phyloP scores from a whole-genome alignment of 1,284 basidiomycete genomes.

The Austroboletus rostrupii region DNA sequence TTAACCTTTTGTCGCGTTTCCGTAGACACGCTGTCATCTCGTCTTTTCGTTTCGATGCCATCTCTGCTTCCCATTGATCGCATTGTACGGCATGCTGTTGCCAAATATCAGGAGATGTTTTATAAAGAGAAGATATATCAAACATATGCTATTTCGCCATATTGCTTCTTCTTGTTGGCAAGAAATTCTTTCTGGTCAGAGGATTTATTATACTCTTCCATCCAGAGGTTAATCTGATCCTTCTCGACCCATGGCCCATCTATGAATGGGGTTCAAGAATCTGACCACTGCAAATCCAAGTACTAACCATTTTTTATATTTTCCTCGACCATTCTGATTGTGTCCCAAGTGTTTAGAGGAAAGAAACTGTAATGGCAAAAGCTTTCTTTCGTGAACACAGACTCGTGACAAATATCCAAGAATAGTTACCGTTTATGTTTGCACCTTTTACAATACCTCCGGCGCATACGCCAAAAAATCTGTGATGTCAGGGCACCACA shows the following conservation, averaged over 20 bases:
- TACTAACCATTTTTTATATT: not conserved
- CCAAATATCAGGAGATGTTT: not conserved
- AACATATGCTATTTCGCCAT: not conserved
- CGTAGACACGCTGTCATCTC: not conserved
- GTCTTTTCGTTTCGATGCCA: not conserved
- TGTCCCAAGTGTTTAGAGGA: not conserved
- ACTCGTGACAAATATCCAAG: too few species aligned
- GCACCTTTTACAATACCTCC: constrained; percentile 11
- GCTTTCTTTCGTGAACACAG: not conserved
- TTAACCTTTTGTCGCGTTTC: constrained; percentile 6
- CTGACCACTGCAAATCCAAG: not conserved
- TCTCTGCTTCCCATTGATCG: not conserved
- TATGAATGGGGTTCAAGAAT: not conserved
- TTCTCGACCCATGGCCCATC: not conserved
- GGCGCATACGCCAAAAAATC: constrained; percentile 7
- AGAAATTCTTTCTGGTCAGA: constrained; percentile 2
- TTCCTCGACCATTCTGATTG: not conserved
- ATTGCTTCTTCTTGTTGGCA: not conserved
- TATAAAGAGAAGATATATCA: not conserved
- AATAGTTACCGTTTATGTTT: constrained; percentile 3
- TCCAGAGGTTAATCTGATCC: not conserved
- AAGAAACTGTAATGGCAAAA: not conserved
- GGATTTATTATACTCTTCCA: constrained; percentile 1
- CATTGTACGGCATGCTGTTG: not conserved
- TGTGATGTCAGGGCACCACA: not conserved